A percentile compares a stretch with the other conserved stretches of the same genome.
phyloP scores from a whole-genome alignment of 202 grass and related monocot species.

The Bolboschoenoplectus hybrid region DNA sequence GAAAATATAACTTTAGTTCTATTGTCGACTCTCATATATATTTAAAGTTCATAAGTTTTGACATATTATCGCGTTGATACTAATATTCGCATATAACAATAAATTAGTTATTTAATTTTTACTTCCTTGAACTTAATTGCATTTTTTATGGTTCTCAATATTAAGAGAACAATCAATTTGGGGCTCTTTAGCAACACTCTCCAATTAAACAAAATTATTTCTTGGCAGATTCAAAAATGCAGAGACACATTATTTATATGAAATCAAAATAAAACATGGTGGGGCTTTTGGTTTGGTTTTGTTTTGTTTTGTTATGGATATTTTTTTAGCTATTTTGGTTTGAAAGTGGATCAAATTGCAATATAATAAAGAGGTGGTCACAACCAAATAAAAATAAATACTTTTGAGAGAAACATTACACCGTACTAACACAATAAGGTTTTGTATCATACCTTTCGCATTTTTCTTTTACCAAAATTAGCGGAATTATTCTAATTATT shows the following conservation, averaged over 20 bases:
- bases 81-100: too few relatives aligned
- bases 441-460: neutral
- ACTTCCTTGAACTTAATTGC: too few relatives aligned
- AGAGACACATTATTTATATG: neutral
- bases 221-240: neutral
- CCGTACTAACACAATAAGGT: neutral
- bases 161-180: neutral
- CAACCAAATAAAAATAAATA: neutral
- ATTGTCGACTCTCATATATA: too few relatives aligned
- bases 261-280: slow-evolving; percentile 17
- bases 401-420: slow-evolving; percentile 15
- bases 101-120: too few relatives aligned
- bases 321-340: neutral
- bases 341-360: slow-evolving; percentile 20
- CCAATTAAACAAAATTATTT: neutral
- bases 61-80: too few relatives aligned
- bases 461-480: neutral
- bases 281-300: slow-evolving; percentile 11
- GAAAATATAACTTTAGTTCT: too few relatives aligned
- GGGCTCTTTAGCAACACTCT: neutral
- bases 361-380: neutral
- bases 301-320: neutral
- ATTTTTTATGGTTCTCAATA: neutral
- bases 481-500: neutral
- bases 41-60: too few relatives aligned